A percentile compares a stretch with the other conserved stretches of the same genome.
Evolutionary conservation across 306 rosid genomes (phyloP).

Genomic region (Acmispon strigosus): DNA sequence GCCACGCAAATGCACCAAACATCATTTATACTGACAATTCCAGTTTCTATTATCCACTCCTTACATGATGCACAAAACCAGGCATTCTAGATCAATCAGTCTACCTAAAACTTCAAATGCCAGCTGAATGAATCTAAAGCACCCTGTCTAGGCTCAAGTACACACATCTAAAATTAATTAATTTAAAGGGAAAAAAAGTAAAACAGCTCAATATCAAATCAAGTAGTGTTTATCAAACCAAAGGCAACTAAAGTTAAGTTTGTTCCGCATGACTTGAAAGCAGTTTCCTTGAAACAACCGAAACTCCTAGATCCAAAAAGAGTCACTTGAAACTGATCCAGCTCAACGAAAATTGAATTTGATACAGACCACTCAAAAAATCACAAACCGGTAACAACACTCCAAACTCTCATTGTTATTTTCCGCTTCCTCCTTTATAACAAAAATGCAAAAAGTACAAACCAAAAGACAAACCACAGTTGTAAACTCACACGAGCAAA

Average conservation of each 20-base stretch:
- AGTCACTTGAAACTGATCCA: not conserved
- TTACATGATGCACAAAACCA: not conserved
- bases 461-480: not conserved
- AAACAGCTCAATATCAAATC: not conserved
- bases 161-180: not conserved
- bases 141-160: not conserved
- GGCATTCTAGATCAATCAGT: not conserved
- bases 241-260: not conserved
- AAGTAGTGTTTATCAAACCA: not conserved
- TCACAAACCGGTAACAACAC: not conserved
- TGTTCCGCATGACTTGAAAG: not conserved
- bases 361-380: not conserved
- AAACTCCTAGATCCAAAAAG: not conserved
- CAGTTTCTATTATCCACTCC: not conserved
- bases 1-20: not conserved
- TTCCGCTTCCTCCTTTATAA: not conserved
- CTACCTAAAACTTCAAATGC: not conserved
- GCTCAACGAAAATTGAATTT: constrained; percentile 4
- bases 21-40: not conserved
- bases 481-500: not conserved
- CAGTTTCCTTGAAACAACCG: not conserved
- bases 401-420: not conserved
- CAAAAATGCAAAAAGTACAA: not conserved
- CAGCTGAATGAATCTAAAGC: not conserved
- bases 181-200: not conserved